Evolutionary conservation across 148 eudicot genomes (phyloP), one percentile per base, ranked within the genome.

Genomic region (Chenopodium suecicum): DNA sequence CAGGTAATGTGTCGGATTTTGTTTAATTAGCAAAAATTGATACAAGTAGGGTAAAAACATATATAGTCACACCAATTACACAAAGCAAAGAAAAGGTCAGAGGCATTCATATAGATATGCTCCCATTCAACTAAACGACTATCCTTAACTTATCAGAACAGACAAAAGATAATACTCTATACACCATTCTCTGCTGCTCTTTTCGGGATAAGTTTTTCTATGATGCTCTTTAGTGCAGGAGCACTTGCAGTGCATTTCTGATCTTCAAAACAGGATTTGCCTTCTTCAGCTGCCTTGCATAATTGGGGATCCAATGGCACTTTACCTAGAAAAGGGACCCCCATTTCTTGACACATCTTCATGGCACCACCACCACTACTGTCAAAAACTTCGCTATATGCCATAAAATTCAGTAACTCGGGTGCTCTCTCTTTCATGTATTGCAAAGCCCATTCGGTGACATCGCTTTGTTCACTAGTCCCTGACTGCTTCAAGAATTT

Each of bases 281-380:
- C 97, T 88, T 93, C 97, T 88, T 94, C 98, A 9, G 97, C 95
- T 0, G 95, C 98, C 89, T 88, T 93, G 85, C 97, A 87, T 29
- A 94, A 89, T 85, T 86, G 93, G 4, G 98, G 98, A 66, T 94
- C 98, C 80, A 94, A 58, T 0, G 98, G 98, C 52, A 94, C 95
- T 82, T 89, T 93, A 7, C 97, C 98, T n/a, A 94, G 91, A 79
- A 94, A 94, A 1, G 94, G 90, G 19, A 93, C 94, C 1, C 92
- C 91, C 95, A 91, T 88, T 54, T 93, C 98, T 7, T 75, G 75
- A 56, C 98, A 94, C 98, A 94, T 94, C 73, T 87, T 90, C 17
- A 81, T 84, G 14, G 94, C 97, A 70, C 98, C 97, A 2, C 98
- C 98, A 37, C 88, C 90, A 56, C 97, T 94, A 25, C 95, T 91